These are phyloP conservation scores for Clonostachys rhizophaga DNA, from an alignment of 2,329 filamentous ascomycete genomes.

Conservation along the genomic window DNA sequence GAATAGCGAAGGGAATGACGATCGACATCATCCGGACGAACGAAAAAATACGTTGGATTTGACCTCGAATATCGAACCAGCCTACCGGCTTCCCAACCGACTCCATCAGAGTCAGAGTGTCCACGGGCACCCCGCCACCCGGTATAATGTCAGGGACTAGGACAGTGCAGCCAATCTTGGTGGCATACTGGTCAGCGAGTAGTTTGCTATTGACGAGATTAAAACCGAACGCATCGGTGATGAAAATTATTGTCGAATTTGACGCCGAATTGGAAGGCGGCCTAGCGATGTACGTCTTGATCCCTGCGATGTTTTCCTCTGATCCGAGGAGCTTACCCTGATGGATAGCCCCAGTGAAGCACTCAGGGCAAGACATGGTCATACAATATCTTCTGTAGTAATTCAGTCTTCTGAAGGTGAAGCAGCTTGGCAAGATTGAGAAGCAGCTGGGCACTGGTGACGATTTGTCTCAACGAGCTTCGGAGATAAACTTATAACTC, in stretches of 20 bases:
- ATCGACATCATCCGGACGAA: background rate
- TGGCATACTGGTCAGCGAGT: slow-evolving; percentile 9
- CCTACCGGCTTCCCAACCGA: background rate
- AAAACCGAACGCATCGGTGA: slow-evolving; percentile 9
- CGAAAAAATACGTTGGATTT: background rate
- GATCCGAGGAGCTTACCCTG: slow-evolving; percentile 3
- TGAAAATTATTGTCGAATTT: slow-evolving; percentile 8
- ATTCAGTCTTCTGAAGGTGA: no score
- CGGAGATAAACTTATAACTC: no score
- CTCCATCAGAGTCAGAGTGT: slow-evolving; percentile 8
- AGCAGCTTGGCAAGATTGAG: no score
- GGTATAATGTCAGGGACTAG: slow-evolving; percentile 16
- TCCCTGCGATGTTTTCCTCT: slow-evolving; percentile 4
- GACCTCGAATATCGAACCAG: background rate
- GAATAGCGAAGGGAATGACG: background rate
- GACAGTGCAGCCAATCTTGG: slow-evolving; percentile 12
- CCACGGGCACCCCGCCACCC: slow-evolving; percentile 8
- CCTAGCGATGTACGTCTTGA: slow-evolving; percentile 6
- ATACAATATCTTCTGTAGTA: no score
- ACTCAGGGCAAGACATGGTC: background rate
- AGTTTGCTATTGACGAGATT: slow-evolving; percentile 11
- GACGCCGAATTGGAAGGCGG: background rate
- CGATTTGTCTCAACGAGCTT: no score
- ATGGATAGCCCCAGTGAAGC: slow-evolving; percentile 5
- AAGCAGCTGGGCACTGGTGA: no score